Percentiles rank a stretch among this genome's conserved stretches.
Evolutionary conservation across 1,139 yeast species (phyloP).

Genomic region (Scheffersomyces segobiensis): DNA sequence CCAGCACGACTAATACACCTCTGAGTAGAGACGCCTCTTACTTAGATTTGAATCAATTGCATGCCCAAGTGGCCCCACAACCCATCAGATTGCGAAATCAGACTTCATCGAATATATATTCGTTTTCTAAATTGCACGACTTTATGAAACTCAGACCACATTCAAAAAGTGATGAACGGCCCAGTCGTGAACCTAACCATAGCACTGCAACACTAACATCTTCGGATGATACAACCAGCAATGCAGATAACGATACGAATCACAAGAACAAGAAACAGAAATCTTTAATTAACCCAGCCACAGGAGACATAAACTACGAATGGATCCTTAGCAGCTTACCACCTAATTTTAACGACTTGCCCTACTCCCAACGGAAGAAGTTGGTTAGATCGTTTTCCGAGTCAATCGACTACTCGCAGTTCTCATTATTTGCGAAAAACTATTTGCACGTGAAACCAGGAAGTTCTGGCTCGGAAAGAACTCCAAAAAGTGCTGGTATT

Average conservation of each 20-base stretch:
- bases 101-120: slow-evolving; percentile 13
- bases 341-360: slow-evolving; percentile 58
- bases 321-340: slow-evolving; percentile 51
- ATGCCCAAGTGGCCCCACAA: slow-evolving; percentile 50
- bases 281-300: slow-evolving; percentile 21
- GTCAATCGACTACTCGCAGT: slow-evolving; percentile 50
- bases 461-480: slow-evolving; percentile 20
- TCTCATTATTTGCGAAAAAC: slow-evolving; percentile 43
- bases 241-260: slow-evolving; percentile 4
- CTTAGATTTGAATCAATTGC: slow-evolving; percentile 45
- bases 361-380: slow-evolving; percentile 68
- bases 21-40: slow-evolving; percentile 37
- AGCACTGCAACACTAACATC: slow-evolving; percentile 9
- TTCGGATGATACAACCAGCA: slow-evolving; percentile 3
- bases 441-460: slow-evolving; percentile 17
- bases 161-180: slow-evolving; percentile 4
- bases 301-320: slow-evolving; percentile 39
- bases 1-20: slow-evolving; percentile 24
- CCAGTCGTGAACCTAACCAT: background rate
- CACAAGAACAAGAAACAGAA: slow-evolving; percentile 24
- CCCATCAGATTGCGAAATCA: slow-evolving; percentile 28
- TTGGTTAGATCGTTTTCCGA: slow-evolving; percentile 58
- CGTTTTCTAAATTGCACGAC: slow-evolving; percentile 28
- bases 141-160: slow-evolving; percentile 28
- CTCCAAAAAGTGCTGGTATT: slow-evolving; percentile 21